Conservation (phyloP, 306 rosid species). For the Vigna radiata region DNA sequence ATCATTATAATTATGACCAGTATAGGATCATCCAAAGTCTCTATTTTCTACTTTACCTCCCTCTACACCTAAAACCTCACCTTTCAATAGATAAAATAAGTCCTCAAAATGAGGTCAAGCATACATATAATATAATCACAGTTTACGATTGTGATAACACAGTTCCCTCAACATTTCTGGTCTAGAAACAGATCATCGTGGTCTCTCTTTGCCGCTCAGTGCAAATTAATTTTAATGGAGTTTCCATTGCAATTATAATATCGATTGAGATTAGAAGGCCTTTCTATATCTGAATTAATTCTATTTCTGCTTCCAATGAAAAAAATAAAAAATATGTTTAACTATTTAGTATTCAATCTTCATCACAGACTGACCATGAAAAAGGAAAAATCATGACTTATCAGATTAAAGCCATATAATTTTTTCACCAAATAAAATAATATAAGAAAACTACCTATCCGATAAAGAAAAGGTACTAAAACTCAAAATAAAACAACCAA, state of each 20-base stretch:
- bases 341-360: slow-evolving; percentile 17
- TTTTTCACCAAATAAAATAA: not conserved
- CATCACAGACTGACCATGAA: slow-evolving; percentile 4
- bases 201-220: not conserved
- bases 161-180: slow-evolving; percentile 13
- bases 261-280: not conserved
- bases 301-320: not conserved
- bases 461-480: not conserved
- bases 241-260: not conserved
- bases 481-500: not conserved
- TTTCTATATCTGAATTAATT: slow-evolving; percentile 2
- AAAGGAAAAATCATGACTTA: not conserved
- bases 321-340: not conserved
- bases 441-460: not conserved
- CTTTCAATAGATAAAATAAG: not conserved
- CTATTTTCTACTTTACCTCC: not conserved
- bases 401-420: not conserved
- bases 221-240: slow-evolving; percentile 4
- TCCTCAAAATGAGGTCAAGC: slow-evolving; percentile 13
- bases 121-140: slow-evolving; percentile 29
- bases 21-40: not conserved
- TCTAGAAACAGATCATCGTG: not conserved
- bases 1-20: not conserved
- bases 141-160: not conserved
- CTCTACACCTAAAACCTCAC: not conserved